Conservation (phyloP, 768 basidiomycete species). For the Kwoniella botswanensis region DNA sequence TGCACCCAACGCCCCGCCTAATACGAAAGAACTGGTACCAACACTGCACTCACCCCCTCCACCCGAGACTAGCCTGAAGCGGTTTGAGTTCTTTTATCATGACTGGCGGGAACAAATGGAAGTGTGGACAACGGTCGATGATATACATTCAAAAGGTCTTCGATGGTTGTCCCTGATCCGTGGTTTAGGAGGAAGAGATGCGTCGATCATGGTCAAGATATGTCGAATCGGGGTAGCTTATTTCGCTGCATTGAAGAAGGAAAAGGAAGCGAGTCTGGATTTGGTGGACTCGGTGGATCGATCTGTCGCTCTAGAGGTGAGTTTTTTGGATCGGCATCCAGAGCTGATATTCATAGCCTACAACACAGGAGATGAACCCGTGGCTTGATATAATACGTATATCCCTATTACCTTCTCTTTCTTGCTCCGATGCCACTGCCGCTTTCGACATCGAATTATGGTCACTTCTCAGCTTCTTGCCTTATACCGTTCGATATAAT, state of each 20-base stretch:
- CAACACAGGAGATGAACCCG: conserved; percentile 46
- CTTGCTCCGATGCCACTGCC: conserved; percentile 81
- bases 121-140: conserved; percentile 68
- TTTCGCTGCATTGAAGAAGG: conserved; percentile 36
- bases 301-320: conserved; percentile 22
- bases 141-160: conserved; percentile 75
- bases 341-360: conserved; percentile 35
- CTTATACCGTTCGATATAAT: conserved; percentile 79
- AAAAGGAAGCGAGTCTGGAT: conserved; percentile 39
- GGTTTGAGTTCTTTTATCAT: conserved; percentile 90
- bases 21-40: conserved; percentile 64
- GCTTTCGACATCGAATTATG: conserved; percentile 91
- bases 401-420: conserved; percentile 83
- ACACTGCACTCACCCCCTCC: conserved; percentile 81
- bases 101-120: conserved; percentile 77
- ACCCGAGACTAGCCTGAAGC: conserved; percentile 72
- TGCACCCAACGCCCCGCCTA: conserved; percentile 14
- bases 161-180: conserved; percentile 81
- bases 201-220: conserved; percentile 77
- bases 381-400: conserved; percentile 82
- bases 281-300: conserved; percentile 8
- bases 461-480: conserved; percentile 81
- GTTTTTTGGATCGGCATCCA: background rate
- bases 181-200: conserved; percentile 77
- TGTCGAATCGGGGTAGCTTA: conserved; percentile 69